Percentiles rank a stretch among this genome's conserved stretches.
These are phyloP conservation scores for Neurospora tetrasperma DNA, from an alignment of 495 filamentous ascomycete genomes.

Conservation along the genomic window DNA sequence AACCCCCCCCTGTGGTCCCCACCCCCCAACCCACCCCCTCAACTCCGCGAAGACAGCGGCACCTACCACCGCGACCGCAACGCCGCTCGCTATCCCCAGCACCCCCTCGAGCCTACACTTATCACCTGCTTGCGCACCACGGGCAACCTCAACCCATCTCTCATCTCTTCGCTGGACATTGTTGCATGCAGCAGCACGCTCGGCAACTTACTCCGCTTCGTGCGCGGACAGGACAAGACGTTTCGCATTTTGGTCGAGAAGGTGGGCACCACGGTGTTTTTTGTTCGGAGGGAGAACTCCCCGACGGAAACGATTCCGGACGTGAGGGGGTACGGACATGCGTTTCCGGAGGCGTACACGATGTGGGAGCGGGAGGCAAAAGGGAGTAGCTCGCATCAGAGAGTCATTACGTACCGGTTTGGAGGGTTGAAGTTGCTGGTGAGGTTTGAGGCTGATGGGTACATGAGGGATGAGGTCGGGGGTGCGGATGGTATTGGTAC, in stretches of 20 bases:
- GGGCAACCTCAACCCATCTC: too few relatives aligned
- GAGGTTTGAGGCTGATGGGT: constrained; percentile 55
- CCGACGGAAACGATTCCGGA: constrained; percentile 41
- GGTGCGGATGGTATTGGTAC: too few relatives aligned
- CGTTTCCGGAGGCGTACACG: constrained; percentile 56
- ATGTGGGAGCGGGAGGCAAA: constrained; percentile 40
- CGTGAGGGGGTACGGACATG: constrained; percentile 51
- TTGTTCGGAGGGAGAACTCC: constrained; percentile 48
- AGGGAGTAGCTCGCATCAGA: constrained; percentile 50
- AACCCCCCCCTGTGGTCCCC: constrained; percentile 53
- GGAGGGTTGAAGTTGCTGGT: constrained; percentile 44
- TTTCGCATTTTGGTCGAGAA: constrained; percentile 54
- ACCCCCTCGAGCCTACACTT: constrained; percentile 52
- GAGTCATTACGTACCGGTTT: constrained; percentile 50
- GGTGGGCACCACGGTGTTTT: constrained; percentile 50
- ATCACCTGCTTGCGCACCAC: constrained; percentile 4
- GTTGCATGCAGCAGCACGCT: constrained; percentile 54
- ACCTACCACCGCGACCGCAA: constrained; percentile 53
- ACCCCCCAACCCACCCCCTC: constrained; percentile 14
- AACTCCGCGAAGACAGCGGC: constrained; percentile 41
- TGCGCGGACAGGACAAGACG: constrained; percentile 25
- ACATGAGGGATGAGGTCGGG: constrained; percentile 11
- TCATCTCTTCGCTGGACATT: constrained; percentile 33
- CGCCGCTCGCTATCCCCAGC: constrained; percentile 42
- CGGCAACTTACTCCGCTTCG: constrained; percentile 43